Evolutionary conservation across 345 rosid species (phyloP).

Genomic region (Gossypium sturtianum): DNA sequence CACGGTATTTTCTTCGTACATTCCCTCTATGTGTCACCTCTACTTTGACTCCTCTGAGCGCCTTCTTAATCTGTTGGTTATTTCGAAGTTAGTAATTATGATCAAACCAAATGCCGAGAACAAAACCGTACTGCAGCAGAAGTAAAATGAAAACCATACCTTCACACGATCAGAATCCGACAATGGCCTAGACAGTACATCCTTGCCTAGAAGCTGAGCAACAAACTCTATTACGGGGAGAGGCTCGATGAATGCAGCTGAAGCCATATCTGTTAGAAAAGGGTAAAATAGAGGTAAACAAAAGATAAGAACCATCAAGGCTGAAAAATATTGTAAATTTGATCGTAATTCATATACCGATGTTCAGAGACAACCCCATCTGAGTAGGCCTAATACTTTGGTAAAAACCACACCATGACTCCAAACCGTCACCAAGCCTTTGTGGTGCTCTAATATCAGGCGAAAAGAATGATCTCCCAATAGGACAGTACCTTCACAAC

Average conservation of each 20-base stretch:
- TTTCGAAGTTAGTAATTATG: background rate
- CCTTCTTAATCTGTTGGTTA: slow-evolving; percentile 70
- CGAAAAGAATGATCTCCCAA: slow-evolving; percentile 93
- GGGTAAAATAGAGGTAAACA: background rate
- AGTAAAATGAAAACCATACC: slow-evolving; percentile 32
- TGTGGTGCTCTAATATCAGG: slow-evolving; percentile 76
- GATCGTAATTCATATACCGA: slow-evolving; percentile 43
- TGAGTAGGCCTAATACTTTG: slow-evolving; percentile 99
- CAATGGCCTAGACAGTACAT: slow-evolving; percentile 67
- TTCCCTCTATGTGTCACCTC: slow-evolving; percentile 95
- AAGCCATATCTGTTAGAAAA: slow-evolving; percentile 70
- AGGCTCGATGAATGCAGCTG: slow-evolving; percentile 96
- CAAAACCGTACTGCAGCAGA: background rate
- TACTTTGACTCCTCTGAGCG: slow-evolving; percentile 93
- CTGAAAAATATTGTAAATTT: background rate
- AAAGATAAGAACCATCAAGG: background rate
- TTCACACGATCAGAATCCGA: slow-evolving; percentile 93
- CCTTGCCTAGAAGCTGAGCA: slow-evolving; percentile 87
- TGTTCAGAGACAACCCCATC: slow-evolving; percentile 93
- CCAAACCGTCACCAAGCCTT: slow-evolving; percentile 90
- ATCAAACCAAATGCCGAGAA: slow-evolving; percentile 13
- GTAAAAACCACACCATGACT: slow-evolving; percentile 98
- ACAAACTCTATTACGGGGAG: slow-evolving; percentile 95
- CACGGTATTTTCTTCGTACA: slow-evolving; percentile 90
- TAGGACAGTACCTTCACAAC: slow-evolving; percentile 59